Evolutionary conservation across 148 eudicot genomes (phyloP), one percentile per base, ranked within the genome.

Genomic region (Simmondsia chinensis): DNA sequence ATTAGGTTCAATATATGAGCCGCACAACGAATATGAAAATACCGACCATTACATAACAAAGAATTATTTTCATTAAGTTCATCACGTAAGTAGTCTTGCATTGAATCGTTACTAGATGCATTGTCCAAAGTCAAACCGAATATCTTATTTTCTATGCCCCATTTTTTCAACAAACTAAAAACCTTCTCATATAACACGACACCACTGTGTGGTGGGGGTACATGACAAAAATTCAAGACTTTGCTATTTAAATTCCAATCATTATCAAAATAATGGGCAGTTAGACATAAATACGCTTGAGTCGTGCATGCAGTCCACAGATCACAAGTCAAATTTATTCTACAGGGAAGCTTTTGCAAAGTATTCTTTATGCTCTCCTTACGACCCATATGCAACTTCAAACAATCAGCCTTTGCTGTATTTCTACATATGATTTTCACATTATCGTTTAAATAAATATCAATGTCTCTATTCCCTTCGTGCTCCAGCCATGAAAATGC

Each of bases 61-160:
- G 28, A 2, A 25, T 48, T 36, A 1, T 22, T 9, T 11, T 40
- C 31, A 6, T 4, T 5, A 14, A 52, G 46, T 5, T 22, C 37
- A 0, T 10, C 17, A 17, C 15, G 35, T 17, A 61, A n/a, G n/a
- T n/a, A n/a, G n/a, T n/a, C n/a, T n/a, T n/a, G n/a, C n/a, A n/a
- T n/a, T n/a, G n/a, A n/a, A n/a, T n/a, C n/a, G n/a, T n/a, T n/a
- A 11, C 43, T 4, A 9, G 45, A 34, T 6, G 58, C 50, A 33
- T 51, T 52, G n/a, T 60, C 65, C 13, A 60, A 51, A 7, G 65
- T 60, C 1, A 60, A 9, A 2, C 58, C 43, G 29, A 60, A 52
- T 11, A 60, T 11, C 36, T 60, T 60, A 9, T 52, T 20, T 8
- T 52, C 52, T 21, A 61, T 52, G 13, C 46, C 46, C 46, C 59